Evolutionary conservation across 139 green algal species (phyloP), one percentile per base, ranked within the genome.

Genomic region (Chlamydomonas asymmetrica): DNA sequence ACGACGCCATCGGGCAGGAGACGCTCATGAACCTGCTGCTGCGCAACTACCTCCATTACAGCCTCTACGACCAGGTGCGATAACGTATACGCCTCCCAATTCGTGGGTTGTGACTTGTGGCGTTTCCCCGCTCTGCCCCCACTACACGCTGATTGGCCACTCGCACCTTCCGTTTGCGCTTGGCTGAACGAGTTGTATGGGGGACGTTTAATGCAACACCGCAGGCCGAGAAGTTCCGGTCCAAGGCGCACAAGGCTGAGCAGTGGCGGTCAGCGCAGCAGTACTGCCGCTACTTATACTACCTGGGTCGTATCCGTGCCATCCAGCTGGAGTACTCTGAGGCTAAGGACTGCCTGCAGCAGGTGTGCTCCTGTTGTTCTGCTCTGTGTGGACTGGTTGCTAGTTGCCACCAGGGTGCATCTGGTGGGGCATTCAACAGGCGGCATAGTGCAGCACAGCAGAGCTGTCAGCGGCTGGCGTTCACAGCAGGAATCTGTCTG

Each of bases 241-340:
- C 86, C 85, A 97, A 98, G 82, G 89, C 91, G 3, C 90, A 96
- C 86, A 88, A 89, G 61, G 83, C 90, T 2, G 94, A 98, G 60
- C 65, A 80, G 38, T 90, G 79, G 8, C 90, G 93, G 40, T 93
- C 83, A 18, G 90, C 89, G 52, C 85, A 89, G 54, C 96, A 99
- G 91, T 87, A 92, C 75, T 95, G 78, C 59, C 84, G 95, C 43
- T 98, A 98, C 83, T 82, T 99, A 66, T 97, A 92, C 84, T 99
- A 99, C 88, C 82, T 97, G 68, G 97, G 96, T 39, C 88, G 91
- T 73, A 98, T 99, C 75, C 85, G 88, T 10, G 93, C 97, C 7
- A 90, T 98, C 20, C 89, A 98, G 91, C 89, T 99, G 40, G 94
- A 99, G 82, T 99, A 99, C 88, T 93, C 85, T 2, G 96, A 98